Percentiles rank a stretch among this genome's conserved stretches.
Evolutionary conservation across 2,329 filamentous ascomycete species (phyloP).

Genomic region (Calonectria henricotiae): DNA sequence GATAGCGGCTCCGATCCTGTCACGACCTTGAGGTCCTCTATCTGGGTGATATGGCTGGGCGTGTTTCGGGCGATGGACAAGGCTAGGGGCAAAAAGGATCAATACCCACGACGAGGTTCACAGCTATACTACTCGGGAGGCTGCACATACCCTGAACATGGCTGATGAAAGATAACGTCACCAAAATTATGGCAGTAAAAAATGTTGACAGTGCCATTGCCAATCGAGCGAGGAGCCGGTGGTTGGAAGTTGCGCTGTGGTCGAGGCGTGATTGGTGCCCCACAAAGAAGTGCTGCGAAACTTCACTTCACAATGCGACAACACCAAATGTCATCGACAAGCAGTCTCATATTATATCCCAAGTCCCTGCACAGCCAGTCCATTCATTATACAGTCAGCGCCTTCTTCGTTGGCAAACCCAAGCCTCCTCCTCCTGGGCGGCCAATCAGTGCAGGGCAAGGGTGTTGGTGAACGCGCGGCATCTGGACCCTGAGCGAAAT

Average conservation of each 20-base stretch:
- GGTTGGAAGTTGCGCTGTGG: neutral
- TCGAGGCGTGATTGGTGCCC: conserved; percentile 4
- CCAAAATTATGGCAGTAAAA: conserved; percentile 14
- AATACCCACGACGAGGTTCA: neutral
- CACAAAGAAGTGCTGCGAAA: neutral
- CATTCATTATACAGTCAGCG: conserved; percentile 32
- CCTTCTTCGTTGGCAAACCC: neutral
- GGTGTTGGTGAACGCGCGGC: conserved; percentile 29
- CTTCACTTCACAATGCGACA: conserved; percentile 9
- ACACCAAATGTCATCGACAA: conserved; percentile 2
- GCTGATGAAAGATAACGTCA: conserved; percentile 1
- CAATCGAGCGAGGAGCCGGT: neutral
- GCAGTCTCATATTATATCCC: conserved; percentile 20
- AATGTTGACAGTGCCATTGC: conserved; percentile 23
- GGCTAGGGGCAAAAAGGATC: conserved; percentile 15
- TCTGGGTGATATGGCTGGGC: conserved; percentile 25
- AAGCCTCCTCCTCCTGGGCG: neutral
- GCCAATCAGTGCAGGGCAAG: neutral
- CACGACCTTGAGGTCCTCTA: conserved; percentile 36
- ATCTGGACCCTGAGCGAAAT: conserved; percentile 3
- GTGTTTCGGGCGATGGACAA: conserved; percentile 9
- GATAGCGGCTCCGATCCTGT: conserved; percentile 23
- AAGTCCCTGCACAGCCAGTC: neutral
- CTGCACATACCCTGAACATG: conserved; percentile 18
- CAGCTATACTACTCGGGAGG: neutral